A percentile compares a stretch with the other conserved stretches of the same genome.
These are phyloP conservation scores for Daldinia concentrica DNA, from an alignment of 495 filamentous ascomycete species.

Conservation along the genomic window DNA sequence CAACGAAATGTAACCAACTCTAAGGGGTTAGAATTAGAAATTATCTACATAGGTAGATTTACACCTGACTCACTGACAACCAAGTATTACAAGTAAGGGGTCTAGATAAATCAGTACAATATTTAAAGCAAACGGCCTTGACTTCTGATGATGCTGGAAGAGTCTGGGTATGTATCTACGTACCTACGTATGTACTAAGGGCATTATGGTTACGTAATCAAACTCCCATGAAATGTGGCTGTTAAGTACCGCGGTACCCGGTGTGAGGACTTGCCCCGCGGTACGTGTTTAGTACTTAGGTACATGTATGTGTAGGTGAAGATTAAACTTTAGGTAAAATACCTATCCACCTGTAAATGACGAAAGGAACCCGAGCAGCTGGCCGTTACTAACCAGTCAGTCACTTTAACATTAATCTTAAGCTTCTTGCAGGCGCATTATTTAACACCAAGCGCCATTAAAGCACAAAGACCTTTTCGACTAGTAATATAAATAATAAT, in stretches of 20 bases:
- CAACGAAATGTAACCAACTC: not conserved
- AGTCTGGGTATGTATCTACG: not conserved
- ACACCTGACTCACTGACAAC: not conserved
- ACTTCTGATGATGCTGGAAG: not conserved
- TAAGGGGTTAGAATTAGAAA: not conserved
- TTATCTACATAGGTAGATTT: not conserved
- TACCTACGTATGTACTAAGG: not conserved
- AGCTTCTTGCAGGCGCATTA: not conserved
- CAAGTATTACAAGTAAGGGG: not conserved
- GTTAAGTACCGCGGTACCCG: not conserved
- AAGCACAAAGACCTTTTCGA: not conserved
- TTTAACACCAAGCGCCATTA: not conserved
- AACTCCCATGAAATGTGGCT: no score
- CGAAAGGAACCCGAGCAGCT: not conserved
- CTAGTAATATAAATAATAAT: not conserved
- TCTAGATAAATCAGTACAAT: not conserved
- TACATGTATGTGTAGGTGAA: no score
- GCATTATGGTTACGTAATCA: no score
- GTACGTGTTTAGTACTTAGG: not conserved
- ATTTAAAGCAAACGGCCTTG: not conserved
- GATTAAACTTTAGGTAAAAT: not conserved
- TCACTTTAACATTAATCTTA: not conserved
- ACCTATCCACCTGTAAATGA: slow-evolving; percentile 5
- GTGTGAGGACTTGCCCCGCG: not conserved
- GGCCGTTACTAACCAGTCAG: not conserved